Base-by-base conservation (phyloP, 2,329 filamentous ascomycete species). In the Ascochyta fabae region DNA sequence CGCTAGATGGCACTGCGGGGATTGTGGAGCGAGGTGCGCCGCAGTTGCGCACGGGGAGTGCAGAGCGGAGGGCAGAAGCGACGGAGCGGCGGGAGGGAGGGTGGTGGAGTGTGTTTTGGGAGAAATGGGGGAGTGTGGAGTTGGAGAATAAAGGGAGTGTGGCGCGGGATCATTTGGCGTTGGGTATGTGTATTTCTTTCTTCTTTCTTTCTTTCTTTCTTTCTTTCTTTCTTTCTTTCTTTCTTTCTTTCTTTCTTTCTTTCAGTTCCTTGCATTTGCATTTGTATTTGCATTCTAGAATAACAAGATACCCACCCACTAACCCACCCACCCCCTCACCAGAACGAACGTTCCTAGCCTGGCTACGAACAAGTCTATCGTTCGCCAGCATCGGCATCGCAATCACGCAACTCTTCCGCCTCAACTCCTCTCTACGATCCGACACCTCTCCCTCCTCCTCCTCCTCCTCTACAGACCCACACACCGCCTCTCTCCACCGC, bases 81-180 rank as follows among this genome's bases (percentile, higher is more conserved):
- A 48, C 61, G 35, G 63, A 69, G 48, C 48, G 57, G 10, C 56
- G 60, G 1, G 68, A 72, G 29, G 56, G 68, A 7, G 64, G 71
- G 38, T 86, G 87, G 83, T 86, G 83, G 81, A 78, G 78, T 64
- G 69, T 70, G 29, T 72, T 84, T 35, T 74, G 81, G 35, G 84
- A 87, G 38, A 85, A 84, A 63, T 88, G 86, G 62, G 86, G 86
- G 16, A 83, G 80, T 56, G 83, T 95, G 47, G 90, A 94, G 78
- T 76, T 95, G 57, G 91, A 95, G 75, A 95, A 95, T 70, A 94
- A 92, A 75, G 91, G 91, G 35, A 91, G 88, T 70, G 90, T 94
- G 35, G 91, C 91, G 10, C 81, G 91, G 67, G 91, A 95, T 75
- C 91, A 95, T 77, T 79, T 95, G 51, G 91, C 91, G 22, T 78